Evolutionary conservation across 2,329 filamentous ascomycete genomes (phyloP).

Genomic region (Trichoderma lentiforme): DNA sequence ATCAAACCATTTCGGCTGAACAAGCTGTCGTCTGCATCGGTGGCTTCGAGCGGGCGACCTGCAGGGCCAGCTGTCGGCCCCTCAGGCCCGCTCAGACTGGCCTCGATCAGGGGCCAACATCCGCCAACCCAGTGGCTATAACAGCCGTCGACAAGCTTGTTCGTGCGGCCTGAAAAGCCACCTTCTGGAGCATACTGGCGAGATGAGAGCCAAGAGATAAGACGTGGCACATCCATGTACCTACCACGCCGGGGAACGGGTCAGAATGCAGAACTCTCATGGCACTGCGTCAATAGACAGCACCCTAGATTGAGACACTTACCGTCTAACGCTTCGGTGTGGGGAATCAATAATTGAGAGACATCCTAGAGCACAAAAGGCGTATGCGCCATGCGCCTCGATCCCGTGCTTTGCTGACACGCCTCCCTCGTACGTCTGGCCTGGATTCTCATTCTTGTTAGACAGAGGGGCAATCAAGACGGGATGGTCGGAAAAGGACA

Average conservation of each 20-base stretch:
- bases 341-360: conserved; percentile 82
- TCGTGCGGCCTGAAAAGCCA: conserved; percentile 88
- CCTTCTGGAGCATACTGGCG: conserved; percentile 89
- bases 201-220: conserved; percentile 84
- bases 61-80: conserved; percentile 28
- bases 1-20: conserved; percentile 84
- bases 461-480: conserved; percentile 9
- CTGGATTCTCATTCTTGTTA: conserved; percentile 39
- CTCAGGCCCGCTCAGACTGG: conserved; percentile 59
- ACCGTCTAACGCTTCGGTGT: conserved; percentile 69
- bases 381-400: conserved; percentile 95
- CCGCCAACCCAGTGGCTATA: conserved; percentile 98
- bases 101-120: conserved; percentile 89
- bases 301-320: conserved; percentile 34
- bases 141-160: conserved; percentile 97
- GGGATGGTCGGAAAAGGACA: conserved; percentile 22
- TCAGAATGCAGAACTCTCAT: conserved; percentile 32
- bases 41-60: conserved; percentile 29
- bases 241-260: conserved; percentile 41
- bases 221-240: conserved; percentile 70
- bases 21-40: conserved; percentile 44
- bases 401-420: conserved; percentile 80
- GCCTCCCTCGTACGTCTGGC: conserved; percentile 92
- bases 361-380: conserved; percentile 89
- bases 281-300: conserved; percentile 33